Conservation (phyloP, 768 basidiomycete genomes). For the Mycena sanguinolenta region DNA sequence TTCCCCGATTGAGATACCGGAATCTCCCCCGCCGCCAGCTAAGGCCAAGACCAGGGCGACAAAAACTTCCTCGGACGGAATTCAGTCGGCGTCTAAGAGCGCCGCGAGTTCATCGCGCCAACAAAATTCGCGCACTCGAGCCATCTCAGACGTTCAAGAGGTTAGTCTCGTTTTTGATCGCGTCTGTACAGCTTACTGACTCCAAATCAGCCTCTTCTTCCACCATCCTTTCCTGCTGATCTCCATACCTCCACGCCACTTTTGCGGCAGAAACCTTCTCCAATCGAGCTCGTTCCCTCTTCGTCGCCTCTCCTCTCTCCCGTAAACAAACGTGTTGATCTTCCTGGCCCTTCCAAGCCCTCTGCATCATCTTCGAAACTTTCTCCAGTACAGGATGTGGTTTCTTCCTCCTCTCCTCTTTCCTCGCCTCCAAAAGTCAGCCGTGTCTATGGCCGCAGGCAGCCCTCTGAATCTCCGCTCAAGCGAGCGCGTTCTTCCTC, state of each 20-base stretch:
- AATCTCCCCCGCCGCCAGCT: not conserved
- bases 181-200: constrained; percentile 19
- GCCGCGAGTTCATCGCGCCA: not conserved
- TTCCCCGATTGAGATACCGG: not conserved
- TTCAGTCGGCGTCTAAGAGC: not conserved
- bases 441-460: constrained; percentile 36
- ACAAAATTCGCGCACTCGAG: constrained; percentile 13
- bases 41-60: not conserved
- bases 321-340: not conserved
- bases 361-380: not conserved
- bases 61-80: not conserved
- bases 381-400: constrained; percentile 7
- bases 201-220: constrained; percentile 57
- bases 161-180: constrained; percentile 34
- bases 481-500: constrained; percentile 32
- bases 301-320: constrained; percentile 38
- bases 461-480: constrained; percentile 4
- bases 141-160: constrained; percentile 44
- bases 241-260: constrained; percentile 68
- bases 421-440: constrained; percentile 43
- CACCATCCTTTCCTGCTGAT: constrained; percentile 69
- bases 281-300: constrained; percentile 50
- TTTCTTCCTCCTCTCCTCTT: constrained; percentile 32
- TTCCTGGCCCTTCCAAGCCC: constrained; percentile 10
- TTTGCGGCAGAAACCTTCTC: constrained; percentile 57